Conservation (phyloP, 169 alveolate species). For the Babesia bovis region DNA sequence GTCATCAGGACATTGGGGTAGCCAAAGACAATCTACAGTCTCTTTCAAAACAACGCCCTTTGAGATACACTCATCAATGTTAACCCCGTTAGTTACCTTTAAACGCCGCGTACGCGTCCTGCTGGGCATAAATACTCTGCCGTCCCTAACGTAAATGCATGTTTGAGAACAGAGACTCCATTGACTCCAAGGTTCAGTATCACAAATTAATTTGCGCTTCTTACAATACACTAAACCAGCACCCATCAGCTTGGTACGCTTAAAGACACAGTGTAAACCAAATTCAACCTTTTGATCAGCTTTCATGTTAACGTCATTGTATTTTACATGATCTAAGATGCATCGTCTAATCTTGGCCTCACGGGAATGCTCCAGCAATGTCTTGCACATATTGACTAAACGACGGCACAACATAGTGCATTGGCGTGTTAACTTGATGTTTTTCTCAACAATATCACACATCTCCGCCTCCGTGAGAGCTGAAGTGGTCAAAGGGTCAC, state of each 20-base stretch:
- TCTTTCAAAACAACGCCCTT: slow-evolving; percentile 1
- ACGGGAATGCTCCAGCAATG: not conserved
- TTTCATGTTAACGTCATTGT: slow-evolving; percentile 3
- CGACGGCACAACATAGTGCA: slow-evolving; percentile 5
- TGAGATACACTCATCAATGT: not conserved
- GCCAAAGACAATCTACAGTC: slow-evolving; percentile 32
- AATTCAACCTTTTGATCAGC: not conserved
- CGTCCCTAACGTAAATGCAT: slow-evolving; percentile 1
- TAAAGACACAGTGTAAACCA: not conserved
- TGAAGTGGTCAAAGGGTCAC: not conserved
- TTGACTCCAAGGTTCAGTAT: slow-evolving; percentile 16
- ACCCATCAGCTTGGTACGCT: slow-evolving; percentile 25
- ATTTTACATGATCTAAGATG: not conserved
- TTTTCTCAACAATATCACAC: not conserved
- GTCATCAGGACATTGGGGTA: slow-evolving; percentile 50
- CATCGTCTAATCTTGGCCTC: slow-evolving; percentile 17
- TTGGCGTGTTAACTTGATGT: not conserved
- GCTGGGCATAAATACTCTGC: not conserved
- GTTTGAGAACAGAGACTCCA: slow-evolving; percentile 31
- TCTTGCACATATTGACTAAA: slow-evolving; percentile 21
- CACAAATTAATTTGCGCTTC: slow-evolving; percentile 8
- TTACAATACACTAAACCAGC: slow-evolving; percentile 59
- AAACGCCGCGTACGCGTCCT: not conserved
- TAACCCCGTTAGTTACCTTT: not conserved
- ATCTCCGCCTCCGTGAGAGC: not conserved